Evolutionary conservation across 441 rosid species (phyloP), one percentile per base, ranked within the genome.

Genomic region (Adansonia madagascariensis): DNA sequence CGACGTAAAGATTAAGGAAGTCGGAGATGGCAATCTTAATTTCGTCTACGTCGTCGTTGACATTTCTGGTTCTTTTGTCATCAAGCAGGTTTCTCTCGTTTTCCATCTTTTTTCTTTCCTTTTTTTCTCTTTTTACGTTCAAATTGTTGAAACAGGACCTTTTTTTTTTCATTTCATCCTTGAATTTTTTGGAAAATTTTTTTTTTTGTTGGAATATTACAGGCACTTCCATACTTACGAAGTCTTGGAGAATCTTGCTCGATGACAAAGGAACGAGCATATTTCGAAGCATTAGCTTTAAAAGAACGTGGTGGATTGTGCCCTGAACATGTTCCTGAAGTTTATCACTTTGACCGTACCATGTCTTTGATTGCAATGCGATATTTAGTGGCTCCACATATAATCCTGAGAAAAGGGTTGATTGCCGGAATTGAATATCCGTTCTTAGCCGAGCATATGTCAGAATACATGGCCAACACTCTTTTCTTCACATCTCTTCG

Each of bases 301-400:
- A 84, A 83, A 80, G 91, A 88, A 79, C 95, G 92, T 47, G 93
- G 94, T 17, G 71, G n/a, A 24, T 82, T 89, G 75, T 86, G 93
- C 47, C 91, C 93, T 0, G 86, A 84, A 75, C 94, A 91, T 89
- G 97, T 90, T 73, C 99, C 99, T 15, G 86, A 92, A 82, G 90
- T 95, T 70, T 92, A 95, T 80, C 98, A 93, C 80, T 95, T 92
- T 80, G 98, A 93, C 75, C 85, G 88, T 73, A 84, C 91, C 0
- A 89, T 93, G 98, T 93, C 92, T 84, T 77, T 94, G 93, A 93
- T 91, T 18, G 98, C 95, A 22, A 93, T 93, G 98, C 80, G 89
- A 11, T 94, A 94, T 85, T 80, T 94, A 61, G 92, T 89, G 86
- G 97, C 95, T 59, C 97, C 98, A 14, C 97, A 94, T 83, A 89